phyloP scores from a whole-genome alignment of 176 grass and related monocot species.

The Phragmites australis region DNA sequence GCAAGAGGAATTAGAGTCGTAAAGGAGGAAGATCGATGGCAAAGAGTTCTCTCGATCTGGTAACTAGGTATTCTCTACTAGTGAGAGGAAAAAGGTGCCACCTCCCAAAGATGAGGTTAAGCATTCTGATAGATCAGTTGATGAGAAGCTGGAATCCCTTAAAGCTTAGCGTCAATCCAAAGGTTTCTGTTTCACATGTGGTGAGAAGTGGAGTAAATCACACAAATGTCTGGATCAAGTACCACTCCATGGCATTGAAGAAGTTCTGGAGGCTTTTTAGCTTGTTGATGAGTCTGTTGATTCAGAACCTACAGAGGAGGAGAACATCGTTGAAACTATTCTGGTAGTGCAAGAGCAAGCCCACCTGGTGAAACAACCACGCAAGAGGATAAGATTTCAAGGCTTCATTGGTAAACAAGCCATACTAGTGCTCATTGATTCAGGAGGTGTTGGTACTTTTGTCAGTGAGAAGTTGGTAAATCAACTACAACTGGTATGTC shows the following conservation, averaged over 20 bases:
- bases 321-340: background rate
- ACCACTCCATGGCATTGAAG: background rate
- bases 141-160: background rate
- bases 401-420: background rate
- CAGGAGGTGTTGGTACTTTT: background rate
- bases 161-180: background rate
- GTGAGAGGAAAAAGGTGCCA: too few relatives aligned
- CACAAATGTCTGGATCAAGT: background rate
- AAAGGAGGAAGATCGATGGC: too few relatives aligned
- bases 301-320: background rate
- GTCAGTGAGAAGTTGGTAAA: background rate
- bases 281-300: background rate
- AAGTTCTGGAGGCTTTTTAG: background rate
- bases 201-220: background rate
- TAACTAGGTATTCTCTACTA: too few relatives aligned
- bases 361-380: rapidly evolving
- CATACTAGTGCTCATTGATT: background rate
- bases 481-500: background rate
- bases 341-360: background rate
- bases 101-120: too few relatives aligned
- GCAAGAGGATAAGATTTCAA: background rate
- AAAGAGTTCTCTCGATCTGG: too few relatives aligned
- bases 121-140: too few relatives aligned
- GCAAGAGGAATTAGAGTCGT: too few relatives aligned
- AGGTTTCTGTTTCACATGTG: background rate